Percentiles rank a stretch among this genome's conserved stretches.
phyloP scores from a whole-genome alignment of 352 stramenopile genomes.

The Globisporangium ultimum region DNA sequence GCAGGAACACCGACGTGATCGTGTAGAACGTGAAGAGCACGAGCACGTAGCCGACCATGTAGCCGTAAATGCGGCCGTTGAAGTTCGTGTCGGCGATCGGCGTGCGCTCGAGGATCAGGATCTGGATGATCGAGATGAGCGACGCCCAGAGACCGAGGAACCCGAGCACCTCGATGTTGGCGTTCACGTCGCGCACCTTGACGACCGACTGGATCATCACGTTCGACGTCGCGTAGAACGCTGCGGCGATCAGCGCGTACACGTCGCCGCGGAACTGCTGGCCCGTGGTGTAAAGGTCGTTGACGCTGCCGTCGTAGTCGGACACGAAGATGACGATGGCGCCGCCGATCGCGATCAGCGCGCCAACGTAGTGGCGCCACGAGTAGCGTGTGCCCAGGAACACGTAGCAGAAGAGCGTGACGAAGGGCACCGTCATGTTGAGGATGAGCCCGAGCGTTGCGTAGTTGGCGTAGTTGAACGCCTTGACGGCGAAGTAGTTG shows the following conservation, averaged over 20 bases:
- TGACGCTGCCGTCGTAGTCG: slow-evolving; percentile 47
- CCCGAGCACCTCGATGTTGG: slow-evolving; percentile 55
- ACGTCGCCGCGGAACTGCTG: slow-evolving; percentile 49
- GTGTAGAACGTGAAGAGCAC: slow-evolving; percentile 64
- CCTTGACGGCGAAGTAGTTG: slow-evolving; percentile 74
- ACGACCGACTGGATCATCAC: slow-evolving; percentile 73
- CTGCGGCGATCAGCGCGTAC: slow-evolving; percentile 56
- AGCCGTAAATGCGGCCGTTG: slow-evolving; percentile 46
- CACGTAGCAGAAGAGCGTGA: slow-evolving; percentile 60
- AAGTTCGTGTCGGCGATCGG: slow-evolving; percentile 46
- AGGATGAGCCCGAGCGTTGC: slow-evolving; percentile 59
- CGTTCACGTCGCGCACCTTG: slow-evolving; percentile 48
- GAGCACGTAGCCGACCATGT: slow-evolving; percentile 53
- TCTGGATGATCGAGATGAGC: slow-evolving; percentile 51
- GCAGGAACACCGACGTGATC: slow-evolving; percentile 53
- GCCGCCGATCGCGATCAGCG: slow-evolving; percentile 35
- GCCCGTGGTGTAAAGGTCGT: slow-evolving; percentile 25
- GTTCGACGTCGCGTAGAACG: slow-evolving; percentile 64
- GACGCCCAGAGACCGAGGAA: slow-evolving; percentile 52
- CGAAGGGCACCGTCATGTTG: slow-evolving; percentile 69
- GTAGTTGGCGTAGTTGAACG: slow-evolving; percentile 73
- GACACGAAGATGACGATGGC: slow-evolving; percentile 57
- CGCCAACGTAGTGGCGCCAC: slow-evolving; percentile 44
- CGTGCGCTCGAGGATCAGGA: slow-evolving; percentile 40
- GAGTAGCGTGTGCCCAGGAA: slow-evolving; percentile 70